Base-by-base conservation (phyloP, 2,329 filamentous ascomycete species). In the Aaosphaeria pasadenensis region DNA sequence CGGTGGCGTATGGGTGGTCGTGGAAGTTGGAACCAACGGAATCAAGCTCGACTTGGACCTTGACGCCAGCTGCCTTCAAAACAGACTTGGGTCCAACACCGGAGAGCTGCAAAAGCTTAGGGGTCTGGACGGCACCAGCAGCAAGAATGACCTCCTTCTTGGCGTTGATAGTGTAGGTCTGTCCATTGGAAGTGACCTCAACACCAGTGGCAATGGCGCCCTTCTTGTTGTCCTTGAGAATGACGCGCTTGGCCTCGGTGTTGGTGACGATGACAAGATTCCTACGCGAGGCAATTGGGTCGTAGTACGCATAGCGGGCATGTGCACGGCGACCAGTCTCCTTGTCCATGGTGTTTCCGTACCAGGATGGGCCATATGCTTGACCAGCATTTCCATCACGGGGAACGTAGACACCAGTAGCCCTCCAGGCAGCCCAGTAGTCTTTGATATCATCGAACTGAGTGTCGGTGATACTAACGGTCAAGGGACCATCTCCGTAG, bases 141-240 rank as follows among this genome's bases (percentile, higher is more conserved):
- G 81, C 82, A 2, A 87, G 63, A 35, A 87, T 75, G 7, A 86
- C 75, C 57, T 87, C 84, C 45, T 60, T 63, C 45, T 52, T 59
- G 1, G 60, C 62, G n/a, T 52, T 54, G 4, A 65, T 54, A 7
- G 42, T 52, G 5, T 45, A 50, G 2, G 43, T 53, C 35, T 56
- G 53, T n/a, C 49, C 46, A 7, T 48, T 44, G 30, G 58, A 52
- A 4, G 49, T 54, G 30, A 59, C 54, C 38, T 60, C 46, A 7
- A 63, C 49, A 45, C 59, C 57, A 32, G 42, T 52, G 4, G 57
- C 60, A 36, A 49, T 53, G 5, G 28, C 29, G 11, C 44, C 38
- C 35, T 58, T 54, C 28, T 52, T 48, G 24, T 41, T 50, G 30
- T 55, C 36, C 11, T 53, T 48, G 24, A 64, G 58, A 5, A 62